Conservation (phyloP, 1,139 yeast genomes). For the Yamadazyma atlantica region DNA sequence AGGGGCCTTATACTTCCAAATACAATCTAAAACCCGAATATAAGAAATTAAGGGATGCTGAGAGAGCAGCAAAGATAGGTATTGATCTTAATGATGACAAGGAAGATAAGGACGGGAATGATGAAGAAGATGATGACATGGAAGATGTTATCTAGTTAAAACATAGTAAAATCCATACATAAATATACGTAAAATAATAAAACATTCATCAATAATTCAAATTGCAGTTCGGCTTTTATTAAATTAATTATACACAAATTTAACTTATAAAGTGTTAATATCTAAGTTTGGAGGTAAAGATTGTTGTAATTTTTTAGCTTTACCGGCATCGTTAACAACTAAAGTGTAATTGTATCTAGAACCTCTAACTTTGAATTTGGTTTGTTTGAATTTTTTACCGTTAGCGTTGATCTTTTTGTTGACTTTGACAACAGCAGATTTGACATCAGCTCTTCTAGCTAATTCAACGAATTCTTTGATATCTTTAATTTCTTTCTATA, state of each 20-base stretch:
- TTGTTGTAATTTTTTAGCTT: slow-evolving; percentile 98
- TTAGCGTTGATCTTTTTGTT: slow-evolving; percentile 83
- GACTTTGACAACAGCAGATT: slow-evolving; percentile 85
- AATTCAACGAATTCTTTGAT: slow-evolving; percentile 97
- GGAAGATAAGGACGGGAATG: slow-evolving; percentile 48
- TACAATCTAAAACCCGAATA: slow-evolving; percentile 90
- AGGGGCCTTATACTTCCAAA: slow-evolving; percentile 94
- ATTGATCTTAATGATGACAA: slow-evolving; percentile 37
- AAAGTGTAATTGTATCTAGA: slow-evolving; percentile 92
- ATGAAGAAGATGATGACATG: slow-evolving; percentile 44
- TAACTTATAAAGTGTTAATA: slow-evolving; percentile 62
- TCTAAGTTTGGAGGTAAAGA: slow-evolving; percentile 95
- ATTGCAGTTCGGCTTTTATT: too few species aligned
- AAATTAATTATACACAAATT: slow-evolving; percentile 10
- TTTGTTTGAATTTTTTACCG: slow-evolving; percentile 87
- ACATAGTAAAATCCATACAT: slow-evolving; percentile 1
- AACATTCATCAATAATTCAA: slow-evolving; percentile 1
- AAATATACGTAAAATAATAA: neutral
- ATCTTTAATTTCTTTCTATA: slow-evolving; percentile 78
- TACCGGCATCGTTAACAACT: slow-evolving; percentile 92
- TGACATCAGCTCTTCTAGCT: slow-evolving; percentile 97
- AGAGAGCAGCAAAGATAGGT: slow-evolving; percentile 65
- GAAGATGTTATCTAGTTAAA: slow-evolving; percentile 29
- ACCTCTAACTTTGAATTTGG: slow-evolving; percentile 99
- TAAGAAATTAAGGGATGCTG: slow-evolving; percentile 75